Evolutionary conservation across 2,329 filamentous ascomycete genomes (phyloP).

Genomic region (Lasiodiplodia theobromae): DNA sequence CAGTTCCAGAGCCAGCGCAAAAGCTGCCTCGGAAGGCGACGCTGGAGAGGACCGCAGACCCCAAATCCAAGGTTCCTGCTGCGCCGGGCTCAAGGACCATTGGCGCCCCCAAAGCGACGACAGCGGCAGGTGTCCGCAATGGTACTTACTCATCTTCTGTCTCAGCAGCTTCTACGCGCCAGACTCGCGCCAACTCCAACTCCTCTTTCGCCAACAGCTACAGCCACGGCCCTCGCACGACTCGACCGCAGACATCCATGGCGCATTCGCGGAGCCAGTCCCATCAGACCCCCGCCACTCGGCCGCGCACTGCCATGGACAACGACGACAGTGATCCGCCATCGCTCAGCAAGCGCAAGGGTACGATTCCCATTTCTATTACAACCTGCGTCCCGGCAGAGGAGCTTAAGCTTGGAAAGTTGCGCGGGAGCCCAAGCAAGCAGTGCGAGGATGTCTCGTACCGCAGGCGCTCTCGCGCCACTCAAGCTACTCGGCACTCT

Average conservation of each 20-base stretch:
- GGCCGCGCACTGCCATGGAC: constrained; percentile 49
- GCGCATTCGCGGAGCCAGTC: constrained; percentile 58
- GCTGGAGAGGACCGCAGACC: constrained; percentile 56
- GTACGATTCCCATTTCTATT: constrained; percentile 52
- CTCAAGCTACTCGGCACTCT: neutral
- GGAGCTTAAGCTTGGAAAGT: constrained; percentile 4
- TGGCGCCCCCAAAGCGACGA: constrained; percentile 54
- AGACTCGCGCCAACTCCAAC: constrained; percentile 41
- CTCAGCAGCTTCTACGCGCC: constrained; percentile 48
- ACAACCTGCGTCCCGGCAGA: constrained; percentile 36
- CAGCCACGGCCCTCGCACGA: constrained; percentile 60
- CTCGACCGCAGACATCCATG: constrained; percentile 62
- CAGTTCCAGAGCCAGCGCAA: constrained; percentile 56
- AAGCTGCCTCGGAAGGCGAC: constrained; percentile 57
- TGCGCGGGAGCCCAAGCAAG: neutral
- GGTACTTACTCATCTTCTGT: constrained; percentile 45
- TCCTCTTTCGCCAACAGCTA: constrained; percentile 64
- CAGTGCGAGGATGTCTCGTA: constrained; percentile 1
- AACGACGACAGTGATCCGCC: constrained; percentile 50
- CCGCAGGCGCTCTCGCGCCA: constrained; percentile 1
- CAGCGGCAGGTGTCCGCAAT: constrained; percentile 48
- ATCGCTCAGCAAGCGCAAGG: constrained; percentile 48
- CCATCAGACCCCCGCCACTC: constrained; percentile 41
- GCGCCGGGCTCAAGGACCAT: constrained; percentile 52
- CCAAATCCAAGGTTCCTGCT: constrained; percentile 50